Conservation (phyloP, 306 rosid species). For the Lathyrus sativus region DNA sequence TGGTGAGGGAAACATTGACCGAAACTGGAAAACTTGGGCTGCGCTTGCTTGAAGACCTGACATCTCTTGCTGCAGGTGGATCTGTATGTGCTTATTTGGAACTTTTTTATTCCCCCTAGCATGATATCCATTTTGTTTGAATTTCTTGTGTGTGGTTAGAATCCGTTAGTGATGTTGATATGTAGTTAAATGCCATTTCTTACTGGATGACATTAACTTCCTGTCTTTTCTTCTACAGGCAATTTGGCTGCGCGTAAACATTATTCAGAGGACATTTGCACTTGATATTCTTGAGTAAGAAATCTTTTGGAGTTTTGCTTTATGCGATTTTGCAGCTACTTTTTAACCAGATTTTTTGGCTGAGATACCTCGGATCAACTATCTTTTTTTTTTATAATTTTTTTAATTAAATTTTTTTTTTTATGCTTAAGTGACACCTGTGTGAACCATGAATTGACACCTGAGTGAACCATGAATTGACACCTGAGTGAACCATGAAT, state of each 20-base stretch:
- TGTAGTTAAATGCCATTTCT: conserved; percentile 31
- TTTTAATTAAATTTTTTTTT: conserved; percentile 20
- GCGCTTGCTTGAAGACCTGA: conserved; percentile 92
- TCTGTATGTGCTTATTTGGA: conserved; percentile 85
- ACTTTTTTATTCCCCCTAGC: conserved; percentile 37
- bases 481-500: not conserved
- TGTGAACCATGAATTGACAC: conserved; percentile 14
- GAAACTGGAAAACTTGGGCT: conserved; percentile 89
- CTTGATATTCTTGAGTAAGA: conserved; percentile 98
- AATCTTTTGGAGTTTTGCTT: conserved; percentile 29
- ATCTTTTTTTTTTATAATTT: not conserved
- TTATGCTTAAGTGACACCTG: conserved; percentile 25
- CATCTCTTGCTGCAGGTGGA: conserved; percentile 99
- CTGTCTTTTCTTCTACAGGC: conserved; percentile 64
- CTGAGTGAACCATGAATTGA: not conserved
- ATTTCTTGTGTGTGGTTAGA: conserved; percentile 31
- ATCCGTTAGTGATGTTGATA: conserved; percentile 32
- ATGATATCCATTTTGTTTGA: conserved; percentile 26
- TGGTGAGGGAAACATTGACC: conserved; percentile 71
- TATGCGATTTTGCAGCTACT: conserved; percentile 29
- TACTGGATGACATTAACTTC: conserved; percentile 36
- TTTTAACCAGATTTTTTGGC: conserved; percentile 24
- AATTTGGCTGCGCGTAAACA: conserved; percentile 69
- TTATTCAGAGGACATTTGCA: conserved; percentile 82
- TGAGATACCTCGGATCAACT: conserved; percentile 19